phyloP scores from a whole-genome alignment of 345 rosid species.

The Stellera chamaejasme region DNA sequence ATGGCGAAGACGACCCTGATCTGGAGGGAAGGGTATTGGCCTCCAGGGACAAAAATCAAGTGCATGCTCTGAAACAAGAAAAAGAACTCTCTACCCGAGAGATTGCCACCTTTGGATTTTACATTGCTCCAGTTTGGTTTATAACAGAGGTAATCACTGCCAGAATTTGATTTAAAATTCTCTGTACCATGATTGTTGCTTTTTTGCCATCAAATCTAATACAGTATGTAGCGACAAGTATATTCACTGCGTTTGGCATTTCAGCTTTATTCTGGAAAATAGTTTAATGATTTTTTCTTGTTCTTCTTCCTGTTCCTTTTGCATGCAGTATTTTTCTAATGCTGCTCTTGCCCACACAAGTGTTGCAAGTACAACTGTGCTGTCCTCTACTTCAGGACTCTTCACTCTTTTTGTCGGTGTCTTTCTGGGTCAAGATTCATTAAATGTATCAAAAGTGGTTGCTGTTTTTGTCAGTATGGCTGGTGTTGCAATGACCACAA shows the following conservation, averaged over 20 bases:
- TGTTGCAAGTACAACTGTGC: constrained; percentile 96
- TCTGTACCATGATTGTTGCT: not conserved
- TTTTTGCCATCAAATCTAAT: too few species aligned
- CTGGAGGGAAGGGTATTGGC: constrained; percentile 64
- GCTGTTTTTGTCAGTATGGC: constrained; percentile 94
- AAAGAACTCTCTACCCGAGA: constrained; percentile 56
- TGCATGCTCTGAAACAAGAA: constrained; percentile 31
- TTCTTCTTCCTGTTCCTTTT: constrained; percentile 5
- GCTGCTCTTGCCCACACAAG: constrained; percentile 98
- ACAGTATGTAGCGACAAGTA: not conserved
- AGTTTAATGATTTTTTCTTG: constrained; percentile 1
- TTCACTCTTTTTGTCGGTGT: constrained; percentile 96
- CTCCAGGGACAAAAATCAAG: constrained; percentile 48
- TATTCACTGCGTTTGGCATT: not conserved
- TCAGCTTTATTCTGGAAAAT: not conserved
- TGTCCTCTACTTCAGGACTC: constrained; percentile 96
- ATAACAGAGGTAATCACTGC: constrained; percentile 69
- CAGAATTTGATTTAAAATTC: constrained; percentile 1
- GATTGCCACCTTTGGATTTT: constrained; percentile 73
- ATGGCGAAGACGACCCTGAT: constrained; percentile 49
- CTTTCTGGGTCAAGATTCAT: constrained; percentile 79
- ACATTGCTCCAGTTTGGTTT: constrained; percentile 99
- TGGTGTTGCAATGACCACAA: constrained; percentile 95
- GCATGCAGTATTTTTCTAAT: constrained; percentile 83
- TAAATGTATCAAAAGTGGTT: constrained; percentile 73